Base-by-base conservation (phyloP, 495 filamentous ascomycete species). In the Penicillium flavigenum region DNA sequence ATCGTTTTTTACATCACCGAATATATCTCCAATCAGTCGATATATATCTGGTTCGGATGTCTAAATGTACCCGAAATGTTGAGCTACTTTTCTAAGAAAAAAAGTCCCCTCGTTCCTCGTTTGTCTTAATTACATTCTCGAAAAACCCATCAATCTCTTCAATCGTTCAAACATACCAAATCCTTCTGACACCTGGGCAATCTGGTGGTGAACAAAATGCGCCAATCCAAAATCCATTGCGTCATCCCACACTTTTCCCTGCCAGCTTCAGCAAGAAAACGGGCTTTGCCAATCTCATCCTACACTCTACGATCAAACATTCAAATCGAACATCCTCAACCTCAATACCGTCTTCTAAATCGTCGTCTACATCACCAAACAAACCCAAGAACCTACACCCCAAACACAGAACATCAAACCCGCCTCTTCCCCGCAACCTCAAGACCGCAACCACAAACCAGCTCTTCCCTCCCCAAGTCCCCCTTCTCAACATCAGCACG, bases 241-340 rank as follows among this genome's bases (percentile, higher is more conserved):
- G 73, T 76, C 73, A 76, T 76, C 71, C 63, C 69, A 64, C 63
- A 57, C 59, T 44, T 64, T 56, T 54, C 60, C 34, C 59, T 48
- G 46, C 45, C 41, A 58, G 54, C 61, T 61, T 44, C 44, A 55
- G 59, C 63, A 56, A 55, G 24, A n/a, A 56, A 52, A 12, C 41
- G 16, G 36, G 11, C 27, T 32, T 41, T 53, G 14, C 50, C 20
- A 19, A 31, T 32, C 39, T 11, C 39, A 22, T 17, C 19, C 32
- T 32, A 36, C 51, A 14, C 51, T 20, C 24, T 27, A 43, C 41
- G 17, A 53, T 11, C 39, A 41, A 10, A 10, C 12, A 17, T 17
- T 9, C 17, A 39, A 8, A 3, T 26, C 12, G 10, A 50, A 38
- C 44, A 20, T 43, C 45, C 29, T 31, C 52, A 39, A 29, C 17